phyloP scores from a whole-genome alignment of 176 grass and related monocot species.

The Eragrostis nindensis region DNA sequence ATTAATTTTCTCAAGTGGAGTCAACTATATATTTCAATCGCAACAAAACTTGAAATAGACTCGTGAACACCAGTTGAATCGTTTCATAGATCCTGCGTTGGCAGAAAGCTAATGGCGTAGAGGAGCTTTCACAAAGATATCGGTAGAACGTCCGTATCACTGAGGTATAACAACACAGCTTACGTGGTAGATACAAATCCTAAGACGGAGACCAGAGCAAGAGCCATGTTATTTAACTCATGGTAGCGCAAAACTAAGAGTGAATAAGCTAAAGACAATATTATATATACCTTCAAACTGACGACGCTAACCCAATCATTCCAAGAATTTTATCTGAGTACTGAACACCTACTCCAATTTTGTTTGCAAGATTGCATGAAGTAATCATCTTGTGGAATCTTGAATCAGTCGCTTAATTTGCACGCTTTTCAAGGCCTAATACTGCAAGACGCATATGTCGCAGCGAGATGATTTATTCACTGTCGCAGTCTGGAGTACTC shows the following conservation, averaged over 20 bases:
- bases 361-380: background rate
- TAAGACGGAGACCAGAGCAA: background rate
- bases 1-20: background rate
- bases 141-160: slow-evolving; percentile 32
- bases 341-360: background rate
- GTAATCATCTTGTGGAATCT: background rate
- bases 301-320: slow-evolving; percentile 3
- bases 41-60: slow-evolving; percentile 42
- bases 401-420: background rate
- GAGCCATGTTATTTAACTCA: background rate
- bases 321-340: slow-evolving; percentile 24
- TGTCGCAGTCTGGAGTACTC: slow-evolving; percentile 11
- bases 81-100: background rate
- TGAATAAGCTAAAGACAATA: background rate
- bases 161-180: background rate
- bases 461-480: slow-evolving; percentile 8
- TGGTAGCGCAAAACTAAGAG: background rate
- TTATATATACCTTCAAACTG: background rate
- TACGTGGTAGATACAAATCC: background rate
- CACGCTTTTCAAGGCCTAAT: background rate
- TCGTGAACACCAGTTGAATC: slow-evolving; percentile 18
- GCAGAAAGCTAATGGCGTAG: slow-evolving; percentile 9
- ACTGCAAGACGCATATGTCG: background rate
- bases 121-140: background rate
- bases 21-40: background rate